phyloP scores from a whole-genome alignment of 2,329 filamentous ascomycete species.

The Coniochaeta pulveracea region DNA sequence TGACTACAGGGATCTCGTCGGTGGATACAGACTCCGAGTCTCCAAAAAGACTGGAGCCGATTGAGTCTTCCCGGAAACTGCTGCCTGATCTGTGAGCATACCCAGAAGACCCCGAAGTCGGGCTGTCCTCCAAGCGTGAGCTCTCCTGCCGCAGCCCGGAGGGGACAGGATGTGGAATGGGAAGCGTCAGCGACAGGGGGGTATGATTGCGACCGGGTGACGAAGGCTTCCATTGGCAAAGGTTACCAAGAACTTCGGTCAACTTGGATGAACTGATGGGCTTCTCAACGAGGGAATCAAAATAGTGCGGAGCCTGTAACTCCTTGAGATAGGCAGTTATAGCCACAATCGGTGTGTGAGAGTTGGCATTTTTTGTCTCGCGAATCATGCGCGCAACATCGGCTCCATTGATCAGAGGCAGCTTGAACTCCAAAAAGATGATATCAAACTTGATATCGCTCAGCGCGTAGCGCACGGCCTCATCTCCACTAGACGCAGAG shows the following conservation, averaged over 20 bases:
- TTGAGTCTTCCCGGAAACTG: slow-evolving; percentile 76
- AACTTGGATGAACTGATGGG: slow-evolving; percentile 88
- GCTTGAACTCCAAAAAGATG: slow-evolving; percentile 94
- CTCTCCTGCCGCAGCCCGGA: slow-evolving; percentile 56
- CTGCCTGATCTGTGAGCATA: slow-evolving; percentile 61
- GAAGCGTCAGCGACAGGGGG: slow-evolving; percentile 26
- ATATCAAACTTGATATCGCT: slow-evolving; percentile 98
- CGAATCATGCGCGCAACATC: slow-evolving; percentile 97
- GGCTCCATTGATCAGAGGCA: slow-evolving; percentile 88
- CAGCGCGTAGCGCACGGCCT: slow-evolving; percentile 87
- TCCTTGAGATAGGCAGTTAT: slow-evolving; percentile 98
- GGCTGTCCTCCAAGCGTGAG: slow-evolving; percentile 63
- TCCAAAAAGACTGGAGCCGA: slow-evolving; percentile 78
- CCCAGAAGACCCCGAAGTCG: slow-evolving; percentile 64
- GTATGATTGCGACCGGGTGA: slow-evolving; percentile 27
- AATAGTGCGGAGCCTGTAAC: slow-evolving; percentile 86
- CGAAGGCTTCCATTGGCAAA: slow-evolving; percentile 90
- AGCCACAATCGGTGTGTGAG: slow-evolving; percentile 87
- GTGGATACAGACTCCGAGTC: slow-evolving; percentile 70
- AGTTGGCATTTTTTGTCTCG: slow-evolving; percentile 91
- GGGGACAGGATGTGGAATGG: slow-evolving; percentile 47
- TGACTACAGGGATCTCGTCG: slow-evolving; percentile 67
- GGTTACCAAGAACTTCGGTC: slow-evolving; percentile 72
- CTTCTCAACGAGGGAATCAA: slow-evolving; percentile 92
- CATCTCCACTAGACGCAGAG: slow-evolving; percentile 77